Percentiles rank a stretch among this genome's conserved stretches.
These are phyloP conservation scores for Alternaria hordeiaustralica DNA, from an alignment of 2,329 filamentous ascomycete species.

Conservation along the genomic window DNA sequence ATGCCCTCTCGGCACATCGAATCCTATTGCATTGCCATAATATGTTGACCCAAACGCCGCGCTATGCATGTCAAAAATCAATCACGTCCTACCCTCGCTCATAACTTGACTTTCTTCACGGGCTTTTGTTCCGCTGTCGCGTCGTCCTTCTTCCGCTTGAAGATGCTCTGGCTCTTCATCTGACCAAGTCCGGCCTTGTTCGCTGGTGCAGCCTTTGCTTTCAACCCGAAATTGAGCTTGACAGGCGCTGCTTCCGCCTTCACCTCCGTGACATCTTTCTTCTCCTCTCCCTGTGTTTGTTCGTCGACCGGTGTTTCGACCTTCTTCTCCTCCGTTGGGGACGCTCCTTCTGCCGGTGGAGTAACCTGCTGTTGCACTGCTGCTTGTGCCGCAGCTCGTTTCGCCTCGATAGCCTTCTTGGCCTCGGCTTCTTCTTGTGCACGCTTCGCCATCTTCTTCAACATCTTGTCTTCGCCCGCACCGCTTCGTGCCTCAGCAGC, in stretches of 20 bases:
- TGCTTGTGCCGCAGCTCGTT: slow-evolving; percentile 54
- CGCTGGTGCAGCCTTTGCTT: slow-evolving; percentile 19
- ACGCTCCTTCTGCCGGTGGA: slow-evolving; percentile 36
- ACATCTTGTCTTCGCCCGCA: slow-evolving; percentile 81
- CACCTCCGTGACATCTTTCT: slow-evolving; percentile 59
- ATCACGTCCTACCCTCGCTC: neutral
- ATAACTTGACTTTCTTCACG: slow-evolving; percentile 46
- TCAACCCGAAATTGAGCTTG: slow-evolving; percentile 33
- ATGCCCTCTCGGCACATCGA: neutral
- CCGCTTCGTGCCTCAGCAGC: slow-evolving; percentile 90
- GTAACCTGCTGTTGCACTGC: slow-evolving; percentile 42
- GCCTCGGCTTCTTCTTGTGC: slow-evolving; percentile 65
- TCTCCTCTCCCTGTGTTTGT: slow-evolving; percentile 84
- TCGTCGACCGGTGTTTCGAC: slow-evolving; percentile 69
- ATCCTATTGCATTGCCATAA: neutral
- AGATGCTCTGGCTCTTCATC: slow-evolving; percentile 47
- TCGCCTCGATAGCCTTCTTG: slow-evolving; percentile 45
- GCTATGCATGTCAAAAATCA: slow-evolving; percentile 23
- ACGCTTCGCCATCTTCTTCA: slow-evolving; percentile 81
- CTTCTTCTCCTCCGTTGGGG: slow-evolving; percentile 46
- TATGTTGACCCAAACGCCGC: slow-evolving; percentile 20
- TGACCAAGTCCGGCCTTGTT: slow-evolving; percentile 37
- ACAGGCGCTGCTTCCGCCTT: slow-evolving; percentile 37
- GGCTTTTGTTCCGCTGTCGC: slow-evolving; percentile 30
- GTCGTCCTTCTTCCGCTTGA: slow-evolving; percentile 45